Evolutionary conservation across 176 grass and related monocot species (phyloP), one percentile per base, ranked within the genome.

Genomic region (Hsuehochloa calcarea): DNA sequence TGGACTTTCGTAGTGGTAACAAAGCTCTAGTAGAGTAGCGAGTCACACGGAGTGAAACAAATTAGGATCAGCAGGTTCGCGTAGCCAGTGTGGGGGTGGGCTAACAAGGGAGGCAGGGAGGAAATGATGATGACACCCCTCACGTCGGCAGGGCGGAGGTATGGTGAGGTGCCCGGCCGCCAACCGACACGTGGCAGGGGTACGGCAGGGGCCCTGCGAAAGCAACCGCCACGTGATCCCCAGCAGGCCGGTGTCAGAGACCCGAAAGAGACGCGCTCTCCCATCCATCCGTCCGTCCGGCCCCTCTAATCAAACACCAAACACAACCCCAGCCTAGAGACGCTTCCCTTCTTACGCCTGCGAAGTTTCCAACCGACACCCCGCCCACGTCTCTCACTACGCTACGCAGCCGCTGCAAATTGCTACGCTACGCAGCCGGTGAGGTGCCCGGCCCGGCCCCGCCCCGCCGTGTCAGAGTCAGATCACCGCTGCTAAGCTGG

Each of bases 301-400:
- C 45, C 25, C 43, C 34, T 51, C 63, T 26, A 50, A 45, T 41
- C 61, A 55, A 73, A 81, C 59, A 72, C 29, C n/a, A 13, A 5
- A 29, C 61, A 7, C 26, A 2, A 2, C 12, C 58, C 1, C 52
- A 2, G 55, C 55, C 55, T n/a, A 11, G 29, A 29, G 29, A 34
- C 56, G n/a, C 56, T 60, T 47, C 45, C 45, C 45, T 47, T 60
- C 8, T 12, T 7, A 62, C 25, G 46, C 82, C 29, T 74, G 66
- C 88, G 72, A 95, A 93, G 88, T 85, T 93, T 91, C 93, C 86
- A 65, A 80, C 93, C 93, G 93, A 90, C 93, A 88, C 78, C 35
- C 40, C 52, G 80, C 27, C 37, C 46, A 16, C 37, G 16, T 3
- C 9, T 8, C 31, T 25, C 58, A 25, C 58, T n/a, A n/a, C 11